Conservation (phyloP, 305 asterid species). For the Withania somnifera region DNA sequence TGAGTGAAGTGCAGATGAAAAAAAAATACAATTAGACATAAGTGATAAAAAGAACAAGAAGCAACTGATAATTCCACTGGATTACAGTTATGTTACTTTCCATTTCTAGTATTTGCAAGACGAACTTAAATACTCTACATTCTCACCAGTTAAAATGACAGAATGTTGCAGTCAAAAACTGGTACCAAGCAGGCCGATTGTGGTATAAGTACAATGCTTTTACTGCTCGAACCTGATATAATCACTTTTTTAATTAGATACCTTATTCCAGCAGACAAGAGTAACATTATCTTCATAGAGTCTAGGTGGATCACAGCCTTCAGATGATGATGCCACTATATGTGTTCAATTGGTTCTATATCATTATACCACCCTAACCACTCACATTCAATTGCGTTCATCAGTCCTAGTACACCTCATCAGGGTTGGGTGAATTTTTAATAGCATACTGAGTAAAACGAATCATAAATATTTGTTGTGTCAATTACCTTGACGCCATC, state of each 20-base stretch:
- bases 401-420: neutral
- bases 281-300: neutral
- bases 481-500: neutral
- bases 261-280: neutral
- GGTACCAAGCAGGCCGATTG: constrained; percentile 80
- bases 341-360: neutral
- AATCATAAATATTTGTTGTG: neutral
- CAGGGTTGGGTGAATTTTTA: neutral
- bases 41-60: neutral
- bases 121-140: neutral
- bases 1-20: constrained; percentile 5
- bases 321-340: neutral
- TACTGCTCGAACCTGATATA: constrained; percentile 48
- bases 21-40: neutral
- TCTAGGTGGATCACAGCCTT: neutral
- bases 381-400: neutral
- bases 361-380: neutral
- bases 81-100: neutral
- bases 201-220: constrained; percentile 76
- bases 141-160: constrained; percentile 83
- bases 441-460: neutral
- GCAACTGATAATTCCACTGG: neutral
- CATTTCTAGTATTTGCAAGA: neutral
- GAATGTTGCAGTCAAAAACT: constrained; percentile 86
- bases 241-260: neutral